Percentiles rank a stretch among this genome's conserved stretches.
phyloP scores from a whole-genome alignment of 371 early-diverging fungal species.

The Lichtheimia ornata region DNA sequence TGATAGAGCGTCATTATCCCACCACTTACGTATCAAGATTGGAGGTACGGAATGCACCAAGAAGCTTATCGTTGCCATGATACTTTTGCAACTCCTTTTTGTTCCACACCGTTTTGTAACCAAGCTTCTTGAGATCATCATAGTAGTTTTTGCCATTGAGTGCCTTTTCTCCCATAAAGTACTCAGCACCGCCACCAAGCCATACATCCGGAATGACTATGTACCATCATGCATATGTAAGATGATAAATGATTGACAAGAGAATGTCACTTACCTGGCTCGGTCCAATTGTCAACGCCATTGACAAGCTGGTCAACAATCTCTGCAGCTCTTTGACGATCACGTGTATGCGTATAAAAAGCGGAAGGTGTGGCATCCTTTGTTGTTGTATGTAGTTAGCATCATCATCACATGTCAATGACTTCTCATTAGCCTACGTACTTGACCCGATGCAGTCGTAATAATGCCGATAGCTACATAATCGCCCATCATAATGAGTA shows the following conservation, averaged over 20 bases:
- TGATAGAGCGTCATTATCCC: too few species aligned
- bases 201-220: constrained; percentile 68
- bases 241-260: background rate
- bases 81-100: constrained; percentile 52
- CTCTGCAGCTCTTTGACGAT: constrained; percentile 47
- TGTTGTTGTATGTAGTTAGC: background rate
- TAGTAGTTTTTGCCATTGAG: constrained; percentile 64
- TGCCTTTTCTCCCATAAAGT: constrained; percentile 53
- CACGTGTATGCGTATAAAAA: constrained; percentile 65
- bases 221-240: background rate
- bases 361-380: constrained; percentile 83
- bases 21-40: constrained; percentile 60
- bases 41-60: constrained; percentile 68
- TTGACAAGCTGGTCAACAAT: constrained; percentile 69
- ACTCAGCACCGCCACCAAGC: constrained; percentile 69
- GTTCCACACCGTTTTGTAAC: constrained; percentile 64
- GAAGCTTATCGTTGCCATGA: constrained; percentile 55
- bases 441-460: constrained; percentile 60
- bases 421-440: background rate
- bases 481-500: background rate
- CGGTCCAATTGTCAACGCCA: constrained; percentile 46
- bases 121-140: constrained; percentile 45
- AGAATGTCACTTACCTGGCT: constrained; percentile 30
- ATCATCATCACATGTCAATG: too few species aligned
- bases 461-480: constrained; percentile 66